Percentiles rank a stretch among this genome's conserved stretches.
phyloP scores from a whole-genome alignment of 2,329 filamentous ascomycete genomes.

The Fusarium sambucinum region DNA sequence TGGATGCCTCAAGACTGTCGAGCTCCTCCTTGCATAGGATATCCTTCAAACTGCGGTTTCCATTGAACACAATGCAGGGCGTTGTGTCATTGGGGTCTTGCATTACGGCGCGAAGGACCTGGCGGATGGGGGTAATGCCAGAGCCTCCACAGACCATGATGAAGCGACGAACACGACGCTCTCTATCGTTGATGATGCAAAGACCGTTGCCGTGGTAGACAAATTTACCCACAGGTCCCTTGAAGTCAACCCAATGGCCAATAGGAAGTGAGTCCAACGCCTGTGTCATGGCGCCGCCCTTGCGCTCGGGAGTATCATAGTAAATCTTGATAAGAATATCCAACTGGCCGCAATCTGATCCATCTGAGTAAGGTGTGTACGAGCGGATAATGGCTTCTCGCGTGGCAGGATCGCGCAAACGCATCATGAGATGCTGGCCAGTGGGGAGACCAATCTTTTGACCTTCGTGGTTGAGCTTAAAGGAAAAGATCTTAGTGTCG shows the following conservation, averaged over 20 bases:
- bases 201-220: slow-evolving; percentile 77
- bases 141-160: slow-evolving; percentile 89
- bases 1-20: slow-evolving; percentile 68
- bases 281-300: slow-evolving; percentile 84
- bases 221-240: slow-evolving; percentile 89
- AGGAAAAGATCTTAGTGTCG: slow-evolving; percentile 85
- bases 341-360: slow-evolving; percentile 69
- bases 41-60: slow-evolving; percentile 81
- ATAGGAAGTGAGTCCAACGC: slow-evolving; percentile 79
- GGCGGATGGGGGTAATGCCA: slow-evolving; percentile 93
- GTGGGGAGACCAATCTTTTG: slow-evolving; percentile 82
- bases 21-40: slow-evolving; percentile 84
- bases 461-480: slow-evolving; percentile 76
- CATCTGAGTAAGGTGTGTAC: slow-evolving; percentile 86
- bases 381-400: slow-evolving; percentile 82
- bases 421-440: slow-evolving; percentile 89
- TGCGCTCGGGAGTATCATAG: slow-evolving; percentile 65
- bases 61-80: slow-evolving; percentile 78
- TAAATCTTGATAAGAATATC: slow-evolving; percentile 89
- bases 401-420: slow-evolving; percentile 77
- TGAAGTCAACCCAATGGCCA: slow-evolving; percentile 83
- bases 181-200: slow-evolving; percentile 70
- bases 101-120: slow-evolving; percentile 78
- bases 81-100: slow-evolving; percentile 71
- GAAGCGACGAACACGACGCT: slow-evolving; percentile 73